These are phyloP conservation scores for Epichloe amarillans DNA, from an alignment of 2,329 filamentous ascomycete genomes.

Conservation along the genomic window DNA sequence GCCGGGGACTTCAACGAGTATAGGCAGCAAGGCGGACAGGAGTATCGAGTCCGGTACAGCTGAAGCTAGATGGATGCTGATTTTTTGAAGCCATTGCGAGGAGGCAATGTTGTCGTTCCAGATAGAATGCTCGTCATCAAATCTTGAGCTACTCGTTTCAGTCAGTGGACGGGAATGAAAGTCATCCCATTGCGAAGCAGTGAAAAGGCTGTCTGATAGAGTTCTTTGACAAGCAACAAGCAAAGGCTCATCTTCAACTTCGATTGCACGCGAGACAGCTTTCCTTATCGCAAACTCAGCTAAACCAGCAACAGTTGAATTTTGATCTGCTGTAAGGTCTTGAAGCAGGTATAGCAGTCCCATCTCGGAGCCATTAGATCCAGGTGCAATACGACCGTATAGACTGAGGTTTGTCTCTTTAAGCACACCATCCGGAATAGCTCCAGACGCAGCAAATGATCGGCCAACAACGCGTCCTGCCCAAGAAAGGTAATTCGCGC, in stretches of 20 bases:
- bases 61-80: slow-evolving; percentile 49
- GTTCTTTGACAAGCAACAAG: slow-evolving; percentile 36
- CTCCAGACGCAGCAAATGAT: slow-evolving; percentile 65
- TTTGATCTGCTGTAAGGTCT: slow-evolving; percentile 44
- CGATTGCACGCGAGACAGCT: slow-evolving; percentile 40
- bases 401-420: slow-evolving; percentile 43
- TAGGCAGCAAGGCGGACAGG: slow-evolving; percentile 51
- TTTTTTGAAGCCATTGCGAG: slow-evolving; percentile 44
- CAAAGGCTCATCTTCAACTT: slow-evolving; percentile 33
- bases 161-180: slow-evolving; percentile 46
- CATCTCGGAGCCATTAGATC: slow-evolving; percentile 44
- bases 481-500: slow-evolving; percentile 67
- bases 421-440: slow-evolving; percentile 46
- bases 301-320: slow-evolving; percentile 41
- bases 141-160: slow-evolving; percentile 3
- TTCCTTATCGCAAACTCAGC: slow-evolving; percentile 47
- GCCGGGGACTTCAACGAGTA: slow-evolving; percentile 51
- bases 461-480: slow-evolving; percentile 72
- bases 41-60: slow-evolving; percentile 51
- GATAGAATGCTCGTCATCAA: slow-evolving; percentile 10
- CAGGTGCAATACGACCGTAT: slow-evolving; percentile 33
- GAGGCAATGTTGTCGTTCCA: slow-evolving; percentile 29
- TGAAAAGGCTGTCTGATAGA: slow-evolving; percentile 36
- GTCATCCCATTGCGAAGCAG: slow-evolving; percentile 42
- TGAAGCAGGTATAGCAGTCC: slow-evolving; percentile 49